Base-by-base conservation (phyloP, 768 basidiomycete species). In the Boletus tomentosulus region DNA sequence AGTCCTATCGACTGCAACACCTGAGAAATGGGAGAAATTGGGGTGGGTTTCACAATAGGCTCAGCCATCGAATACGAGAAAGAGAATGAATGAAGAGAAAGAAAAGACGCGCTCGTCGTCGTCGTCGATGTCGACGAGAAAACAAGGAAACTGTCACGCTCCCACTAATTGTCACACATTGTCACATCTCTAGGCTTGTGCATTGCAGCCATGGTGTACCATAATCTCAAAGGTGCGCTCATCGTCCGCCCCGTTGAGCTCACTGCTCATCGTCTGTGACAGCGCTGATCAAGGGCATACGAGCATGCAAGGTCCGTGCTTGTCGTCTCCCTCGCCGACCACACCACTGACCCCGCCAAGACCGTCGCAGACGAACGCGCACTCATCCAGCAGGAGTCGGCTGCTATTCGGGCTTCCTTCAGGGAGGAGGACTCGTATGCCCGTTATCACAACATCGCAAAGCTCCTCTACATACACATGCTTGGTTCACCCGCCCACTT, bases 401-500 rank as follows among this genome's bases (percentile, higher is more conserved):
- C 96, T 11, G 92, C 94, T 10, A 97, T 98, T 62, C 85, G 97
- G 42, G 94, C 96, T 0, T 93, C 94, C 0, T 98, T 99, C 74
- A 85, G 94, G 55, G 95, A 97, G 71, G 97, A 98, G 70, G 97
- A 98, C 76, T 86, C 93, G 2, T 92, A 87, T 70, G 82, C 92
- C 53, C 86, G 97, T 50, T 90, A 99, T 70, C 90, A 98, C 78
- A 98, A 95, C 73, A 86, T 99, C 67, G 96, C 95, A 54, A 98
- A 98, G 69, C 82, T 98, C 24, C 84, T 99, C 56, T 98, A 99
- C 75, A 97, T 97, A 74, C 92, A 96, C 69, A 98, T 99, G 94
- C 86, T 97, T 37, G 97, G 97, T 52, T 98, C 95, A 43, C 92
- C 94, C 9, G 97, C 97, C 30, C 97, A 99, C 71, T 99, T 98